phyloP scores from a whole-genome alignment of 495 filamentous ascomycete species.

The Xylaria castorea region DNA sequence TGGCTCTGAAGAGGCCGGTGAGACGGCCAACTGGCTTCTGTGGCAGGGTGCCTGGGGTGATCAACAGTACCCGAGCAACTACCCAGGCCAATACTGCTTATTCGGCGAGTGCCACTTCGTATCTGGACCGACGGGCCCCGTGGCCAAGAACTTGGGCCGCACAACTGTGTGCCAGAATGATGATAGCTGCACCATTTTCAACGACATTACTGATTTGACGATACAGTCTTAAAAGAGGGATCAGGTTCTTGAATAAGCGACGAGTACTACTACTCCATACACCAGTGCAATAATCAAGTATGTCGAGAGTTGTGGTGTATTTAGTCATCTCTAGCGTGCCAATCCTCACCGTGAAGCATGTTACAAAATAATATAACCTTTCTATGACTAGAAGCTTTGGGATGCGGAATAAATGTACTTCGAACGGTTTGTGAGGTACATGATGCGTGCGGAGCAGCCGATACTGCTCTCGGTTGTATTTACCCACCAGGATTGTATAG shows the following conservation, averaged over 20 bases:
- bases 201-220: conserved; percentile 27
- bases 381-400: not conserved
- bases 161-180: conserved; percentile 49
- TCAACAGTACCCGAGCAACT: conserved; percentile 56
- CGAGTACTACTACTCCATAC: not conserved
- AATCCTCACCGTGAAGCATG: no score
- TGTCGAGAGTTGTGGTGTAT: not conserved
- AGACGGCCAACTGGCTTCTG: conserved; percentile 58
- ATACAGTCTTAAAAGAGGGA: conserved; percentile 20
- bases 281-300: not conserved
- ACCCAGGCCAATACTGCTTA: conserved; percentile 52
- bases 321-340: not conserved
- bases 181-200: conserved; percentile 27
- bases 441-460: not conserved
- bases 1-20: conserved; percentile 30
- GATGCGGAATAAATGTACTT: not conserved
- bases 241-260: not conserved
- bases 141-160: conserved; percentile 54
- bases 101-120: conserved; percentile 58
- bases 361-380: no score
- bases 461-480: no score
- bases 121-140: conserved; percentile 60
- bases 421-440: not conserved
- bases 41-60: conserved; percentile 67
- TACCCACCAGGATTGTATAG: no score